phyloP scores from a whole-genome alignment of 129 eudicot species.

The Flaveria brownii region DNA sequence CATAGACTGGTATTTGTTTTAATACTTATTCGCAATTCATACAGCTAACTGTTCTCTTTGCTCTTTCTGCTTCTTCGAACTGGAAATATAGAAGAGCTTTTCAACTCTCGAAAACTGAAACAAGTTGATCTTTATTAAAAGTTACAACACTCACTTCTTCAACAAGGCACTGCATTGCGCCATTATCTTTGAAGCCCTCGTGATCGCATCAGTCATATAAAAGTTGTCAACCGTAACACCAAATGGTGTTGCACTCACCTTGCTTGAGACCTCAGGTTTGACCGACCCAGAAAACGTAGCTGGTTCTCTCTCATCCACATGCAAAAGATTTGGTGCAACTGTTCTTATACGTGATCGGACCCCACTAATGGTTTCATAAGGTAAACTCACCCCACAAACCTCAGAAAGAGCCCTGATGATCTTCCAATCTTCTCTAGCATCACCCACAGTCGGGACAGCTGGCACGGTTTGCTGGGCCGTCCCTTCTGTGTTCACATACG shows the following conservation, averaged over 20 bases:
- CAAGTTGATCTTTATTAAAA: conserved; percentile 31
- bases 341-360: conserved; percentile 54
- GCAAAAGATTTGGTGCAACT: conserved; percentile 77
- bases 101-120: conserved; percentile 4
- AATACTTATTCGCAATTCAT: neutral
- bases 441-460: conserved; percentile 91
- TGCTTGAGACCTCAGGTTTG: conserved; percentile 52
- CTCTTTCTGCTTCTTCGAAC: conserved; percentile 10
- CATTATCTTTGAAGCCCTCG: conserved; percentile 92
- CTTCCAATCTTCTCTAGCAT: conserved; percentile 93
- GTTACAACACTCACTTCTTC: conserved; percentile 46
- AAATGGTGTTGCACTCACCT: conserved; percentile 51
- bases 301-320: conserved; percentile 66
- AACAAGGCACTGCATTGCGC: conserved; percentile 83
- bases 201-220: conserved; percentile 86
- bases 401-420: conserved; percentile 85
- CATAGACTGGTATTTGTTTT: conserved; percentile 7
- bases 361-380: conserved; percentile 55
- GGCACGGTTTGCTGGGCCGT: conserved; percentile 63
- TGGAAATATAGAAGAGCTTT: conserved; percentile 14
- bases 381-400: conserved; percentile 59
- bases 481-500: conserved; percentile 84
- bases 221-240: conserved; percentile 64
- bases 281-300: conserved; percentile 59
- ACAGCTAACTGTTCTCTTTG: conserved; percentile 23